A percentile compares a stretch with the other conserved stretches of the same genome.
Evolutionary conservation across 1,284 basidiomycete genomes (phyloP).

Genomic region (Porogramme epimiltina): DNA sequence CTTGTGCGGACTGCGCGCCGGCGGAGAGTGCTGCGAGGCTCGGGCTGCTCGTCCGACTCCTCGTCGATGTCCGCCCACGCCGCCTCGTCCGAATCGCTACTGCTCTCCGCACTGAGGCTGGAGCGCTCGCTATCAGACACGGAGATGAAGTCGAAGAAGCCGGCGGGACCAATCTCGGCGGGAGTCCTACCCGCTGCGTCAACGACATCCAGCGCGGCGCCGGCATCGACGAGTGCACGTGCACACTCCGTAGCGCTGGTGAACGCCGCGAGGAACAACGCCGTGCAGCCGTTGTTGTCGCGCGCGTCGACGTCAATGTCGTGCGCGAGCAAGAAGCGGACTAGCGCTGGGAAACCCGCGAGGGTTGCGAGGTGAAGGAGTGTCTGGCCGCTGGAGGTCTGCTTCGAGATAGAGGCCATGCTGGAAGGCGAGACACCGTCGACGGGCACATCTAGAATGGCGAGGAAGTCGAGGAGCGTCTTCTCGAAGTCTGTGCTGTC

Average conservation of each 20-base stretch:
- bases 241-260: slow-evolving; percentile 62
- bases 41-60: slow-evolving; percentile 49
- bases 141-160: slow-evolving; percentile 51
- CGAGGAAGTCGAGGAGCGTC: slow-evolving; percentile 79
- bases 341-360: slow-evolving; percentile 77
- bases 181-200: slow-evolving; percentile 81
- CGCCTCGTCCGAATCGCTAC: slow-evolving; percentile 61
- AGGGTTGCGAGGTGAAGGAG: slow-evolving; percentile 88
- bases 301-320: slow-evolving; percentile 82
- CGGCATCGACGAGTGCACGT: slow-evolving; percentile 70
- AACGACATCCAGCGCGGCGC: slow-evolving; percentile 79
- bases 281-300: slow-evolving; percentile 90
- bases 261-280: slow-evolving; percentile 86
- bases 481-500: slow-evolving; percentile 72
- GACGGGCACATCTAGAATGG: slow-evolving; percentile 64
- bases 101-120: no score
- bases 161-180: slow-evolving; percentile 71
- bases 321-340: slow-evolving; percentile 71
- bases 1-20: slow-evolving; percentile 1
- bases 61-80: slow-evolving; percentile 71
- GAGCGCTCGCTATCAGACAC: slow-evolving; percentile 24
- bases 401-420: slow-evolving; percentile 65
- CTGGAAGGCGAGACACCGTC: no score
- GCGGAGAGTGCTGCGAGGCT: slow-evolving; percentile 7
- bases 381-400: slow-evolving; percentile 74